Base-by-base conservation (phyloP, 176 grass and related monocot genomes). In the Oryza glaberrima region DNA sequence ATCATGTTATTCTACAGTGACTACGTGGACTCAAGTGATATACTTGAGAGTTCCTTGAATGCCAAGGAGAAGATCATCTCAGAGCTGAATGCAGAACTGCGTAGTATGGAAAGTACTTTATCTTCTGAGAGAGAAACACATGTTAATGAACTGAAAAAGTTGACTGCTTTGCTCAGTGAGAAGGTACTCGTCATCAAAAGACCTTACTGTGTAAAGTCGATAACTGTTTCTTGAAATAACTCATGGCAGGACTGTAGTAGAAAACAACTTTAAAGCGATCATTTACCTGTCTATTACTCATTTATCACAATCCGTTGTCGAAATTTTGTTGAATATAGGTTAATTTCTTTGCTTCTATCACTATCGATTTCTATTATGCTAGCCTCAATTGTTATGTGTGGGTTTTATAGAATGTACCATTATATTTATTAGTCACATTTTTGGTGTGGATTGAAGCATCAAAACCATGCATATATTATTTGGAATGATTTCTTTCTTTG, bases 61-160 rank as follows among this genome's bases (percentile, higher is more conserved):
- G 96, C 94, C n/a, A 99, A 99, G 84, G 96, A 99, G 84, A 99
- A 99, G 86, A 96, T 99, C 73, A 99, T 99, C 67, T 94, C 96
- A 6, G 96, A 99, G 54, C 96, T 99, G 81, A 99, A 99, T 87
- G 87, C 93, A 63, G 93, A 99, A 88, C 79, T 99, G 88, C 93
- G 94, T 75, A 99, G 91, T 74, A 88, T 96, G 9, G 96, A 99
- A 88, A 89, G 78, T 72, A 80, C 91, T 73, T 90, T 99, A 82
- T 94, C 91, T 82, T 90, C 52, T 69, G 96, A 99, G 90, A 91
- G 91, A 84, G 96, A 96, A 70, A 90, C 87, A 75, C 93, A 99
- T 70, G 64, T 99, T 36, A 90, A 96, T 73, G 96, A 96, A 67
- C 81, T 99, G 45, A 99, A 96, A 81, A 99, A 94, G 81, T 88